Percentiles rank a stretch among this genome's conserved stretches.
Evolutionary conservation across 768 basidiomycete species (phyloP).

Genomic region (Lyophyllum shimeji): DNA sequence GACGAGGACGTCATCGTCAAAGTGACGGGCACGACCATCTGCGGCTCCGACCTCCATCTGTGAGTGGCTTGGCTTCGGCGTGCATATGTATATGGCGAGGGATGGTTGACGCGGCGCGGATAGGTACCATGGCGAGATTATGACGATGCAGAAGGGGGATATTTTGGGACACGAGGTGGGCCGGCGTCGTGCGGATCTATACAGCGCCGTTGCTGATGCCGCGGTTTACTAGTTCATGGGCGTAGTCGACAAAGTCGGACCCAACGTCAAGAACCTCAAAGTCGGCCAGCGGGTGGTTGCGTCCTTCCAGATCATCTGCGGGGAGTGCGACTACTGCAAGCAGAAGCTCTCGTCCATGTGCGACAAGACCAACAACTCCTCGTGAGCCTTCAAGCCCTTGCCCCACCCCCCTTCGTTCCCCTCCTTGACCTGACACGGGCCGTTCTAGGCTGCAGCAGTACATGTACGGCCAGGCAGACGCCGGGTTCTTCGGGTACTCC

Average conservation of each 20-base stretch:
- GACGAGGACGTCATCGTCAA: conserved; percentile 75
- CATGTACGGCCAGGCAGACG: conserved; percentile 68
- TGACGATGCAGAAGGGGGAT: conserved; percentile 69
- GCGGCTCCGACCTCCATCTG: conserved; percentile 66
- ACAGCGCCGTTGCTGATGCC: background rate
- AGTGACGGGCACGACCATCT: conserved; percentile 76
- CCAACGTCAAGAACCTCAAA: conserved; percentile 57
- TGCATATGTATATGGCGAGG: too few relatives aligned
- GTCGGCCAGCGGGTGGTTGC: conserved; percentile 74
- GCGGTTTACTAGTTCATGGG: conserved; percentile 55
- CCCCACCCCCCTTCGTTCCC: too few relatives aligned
- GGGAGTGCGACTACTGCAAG: conserved; percentile 70
- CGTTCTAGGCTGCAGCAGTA: conserved; percentile 44
- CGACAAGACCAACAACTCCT: conserved; percentile 67
- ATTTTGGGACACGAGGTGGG: conserved; percentile 71
- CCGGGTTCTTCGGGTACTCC: conserved; percentile 72
- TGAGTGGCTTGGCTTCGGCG: too few relatives aligned
- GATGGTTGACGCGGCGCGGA: too few relatives aligned
- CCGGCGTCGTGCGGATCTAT: too few relatives aligned
- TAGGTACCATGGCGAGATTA: conserved; percentile 64
- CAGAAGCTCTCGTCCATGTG: conserved; percentile 74
- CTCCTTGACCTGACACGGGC: background rate
- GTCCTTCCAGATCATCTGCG: conserved; percentile 78
- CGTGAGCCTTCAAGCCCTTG: conserved; percentile 43
- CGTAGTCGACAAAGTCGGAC: conserved; percentile 62